Evolutionary conservation across 202 grass and related monocot species (phyloP).

Genomic region (Digitaria exilis): DNA sequence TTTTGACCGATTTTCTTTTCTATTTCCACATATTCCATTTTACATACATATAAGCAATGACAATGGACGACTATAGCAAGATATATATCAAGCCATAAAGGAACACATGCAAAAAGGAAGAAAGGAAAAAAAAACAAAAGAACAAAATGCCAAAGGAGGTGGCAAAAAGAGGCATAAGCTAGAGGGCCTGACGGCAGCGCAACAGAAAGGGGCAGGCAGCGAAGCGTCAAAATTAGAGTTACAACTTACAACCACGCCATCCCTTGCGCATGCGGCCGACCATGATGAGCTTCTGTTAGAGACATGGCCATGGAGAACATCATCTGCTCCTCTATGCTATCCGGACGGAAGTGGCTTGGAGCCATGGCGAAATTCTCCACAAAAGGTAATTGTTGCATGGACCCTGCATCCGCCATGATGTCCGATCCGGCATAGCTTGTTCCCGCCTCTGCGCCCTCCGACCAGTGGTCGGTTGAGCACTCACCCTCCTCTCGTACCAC

Average conservation of each 20-base stretch:
- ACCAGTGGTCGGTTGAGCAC: conserved; percentile 85
- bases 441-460: conserved; percentile 70
- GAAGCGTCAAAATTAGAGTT: conserved; percentile 51
- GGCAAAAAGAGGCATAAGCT: conserved; percentile 37
- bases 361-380: conserved; percentile 57
- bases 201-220: conserved; percentile 20
- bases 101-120: conserved; percentile 43
- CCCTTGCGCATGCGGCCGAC: conserved; percentile 62
- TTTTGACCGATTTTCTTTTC: conserved; percentile 58
- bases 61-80: conserved; percentile 57
- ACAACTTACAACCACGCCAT: conserved; percentile 75
- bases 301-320: conserved; percentile 84
- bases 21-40: conserved; percentile 76
- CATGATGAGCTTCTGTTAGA: conserved; percentile 73
- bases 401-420: conserved; percentile 62
- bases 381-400: conserved; percentile 45
- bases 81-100: conserved; percentile 60
- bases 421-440: conserved; percentile 82
- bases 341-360: conserved; percentile 54
- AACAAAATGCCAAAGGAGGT: conserved; percentile 32
- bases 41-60: conserved; percentile 73
- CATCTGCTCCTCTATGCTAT: conserved; percentile 94
- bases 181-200: conserved; percentile 25
- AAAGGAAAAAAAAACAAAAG: conserved; percentile 18
- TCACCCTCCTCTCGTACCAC: conserved; percentile 69